Percentiles rank a stretch among this genome's conserved stretches.
phyloP scores from a whole-genome alignment of 768 basidiomycete genomes.

The Rhodotorula taiwanensis region DNA sequence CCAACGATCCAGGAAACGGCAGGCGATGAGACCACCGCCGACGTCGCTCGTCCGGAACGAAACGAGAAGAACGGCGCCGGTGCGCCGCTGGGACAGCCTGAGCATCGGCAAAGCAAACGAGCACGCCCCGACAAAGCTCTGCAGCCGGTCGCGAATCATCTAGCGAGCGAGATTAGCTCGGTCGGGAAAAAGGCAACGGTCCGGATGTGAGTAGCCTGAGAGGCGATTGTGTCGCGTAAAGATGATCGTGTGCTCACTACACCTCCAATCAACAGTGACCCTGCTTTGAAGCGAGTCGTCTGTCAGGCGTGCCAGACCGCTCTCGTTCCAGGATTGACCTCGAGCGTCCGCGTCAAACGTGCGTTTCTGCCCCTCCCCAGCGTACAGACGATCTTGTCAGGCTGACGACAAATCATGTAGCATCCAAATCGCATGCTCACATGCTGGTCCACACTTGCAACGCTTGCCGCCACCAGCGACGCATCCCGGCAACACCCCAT shows the following conservation, averaged over 20 bases:
- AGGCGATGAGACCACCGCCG: no score
- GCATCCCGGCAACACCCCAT: conserved; percentile 27
- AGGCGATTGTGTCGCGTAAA: conserved; percentile 4
- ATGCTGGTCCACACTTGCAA: conserved; percentile 24
- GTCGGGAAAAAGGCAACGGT: conserved; percentile 71
- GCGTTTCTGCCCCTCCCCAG: background rate
- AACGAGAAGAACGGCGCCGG: background rate
- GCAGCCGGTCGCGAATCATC: conserved; percentile 52
- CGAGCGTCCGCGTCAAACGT: conserved; percentile 62
- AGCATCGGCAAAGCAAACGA: background rate
- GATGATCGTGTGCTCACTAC: background rate
- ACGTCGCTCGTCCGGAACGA: no score
- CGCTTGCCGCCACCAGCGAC: conserved; percentile 13
- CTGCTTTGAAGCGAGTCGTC: conserved; percentile 69
- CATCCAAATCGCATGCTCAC: conserved; percentile 27
- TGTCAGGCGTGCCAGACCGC: conserved; percentile 63
- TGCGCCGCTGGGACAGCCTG: background rate
- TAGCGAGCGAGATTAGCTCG: conserved; percentile 59
- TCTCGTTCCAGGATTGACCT: conserved; percentile 63
- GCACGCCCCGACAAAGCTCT: conserved; percentile 29
- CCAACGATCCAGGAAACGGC: background rate
- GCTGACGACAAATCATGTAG: background rate
- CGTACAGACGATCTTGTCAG: no score
- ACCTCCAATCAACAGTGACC: conserved; percentile 54
- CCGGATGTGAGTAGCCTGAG: conserved; percentile 57